Conservation (phyloP, 2,329 filamentous ascomycete species). For the Cladophialophora carrionii region DNA sequence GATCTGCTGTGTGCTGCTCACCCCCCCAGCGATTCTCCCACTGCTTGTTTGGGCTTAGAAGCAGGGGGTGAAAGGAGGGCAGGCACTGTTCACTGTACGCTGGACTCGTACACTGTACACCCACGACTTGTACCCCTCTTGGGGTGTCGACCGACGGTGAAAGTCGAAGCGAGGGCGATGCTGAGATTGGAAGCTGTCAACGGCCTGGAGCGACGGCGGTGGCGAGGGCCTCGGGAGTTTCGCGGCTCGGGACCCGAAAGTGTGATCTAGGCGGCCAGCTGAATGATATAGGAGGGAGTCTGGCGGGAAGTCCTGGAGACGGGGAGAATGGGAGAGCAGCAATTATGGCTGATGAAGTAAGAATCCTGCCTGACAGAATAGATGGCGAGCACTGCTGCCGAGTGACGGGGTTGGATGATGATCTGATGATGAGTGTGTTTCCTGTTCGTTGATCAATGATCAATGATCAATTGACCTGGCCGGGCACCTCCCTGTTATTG, state of each 20-base stretch:
- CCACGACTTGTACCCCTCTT: background rate
- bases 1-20: conserved; percentile 19
- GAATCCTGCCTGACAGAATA: conserved; percentile 4
- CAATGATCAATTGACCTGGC: conserved; percentile 7
- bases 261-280: conserved; percentile 10
- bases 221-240: background rate
- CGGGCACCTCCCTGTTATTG: conserved; percentile 11
- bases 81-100: background rate
- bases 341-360: conserved; percentile 18
- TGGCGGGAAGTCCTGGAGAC: background rate
- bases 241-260: conserved; percentile 11
- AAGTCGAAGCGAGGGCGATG: conserved; percentile 6
- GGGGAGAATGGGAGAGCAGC: background rate
- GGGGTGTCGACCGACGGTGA: background rate
- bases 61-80: conserved; percentile 18
- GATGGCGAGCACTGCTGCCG: conserved; percentile 2
- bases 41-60: conserved; percentile 12
- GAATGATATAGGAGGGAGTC: background rate
- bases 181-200: background rate
- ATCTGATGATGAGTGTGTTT: conserved; percentile 18
- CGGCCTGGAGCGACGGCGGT: background rate
- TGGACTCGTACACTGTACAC: conserved; percentile 2
- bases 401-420: conserved; percentile 19
- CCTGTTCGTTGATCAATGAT: conserved; percentile 12
- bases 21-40: conserved; percentile 16